Evolutionary conservation across 306 rosid species (phyloP).

Genomic region (Pyrus betulifolia): DNA sequence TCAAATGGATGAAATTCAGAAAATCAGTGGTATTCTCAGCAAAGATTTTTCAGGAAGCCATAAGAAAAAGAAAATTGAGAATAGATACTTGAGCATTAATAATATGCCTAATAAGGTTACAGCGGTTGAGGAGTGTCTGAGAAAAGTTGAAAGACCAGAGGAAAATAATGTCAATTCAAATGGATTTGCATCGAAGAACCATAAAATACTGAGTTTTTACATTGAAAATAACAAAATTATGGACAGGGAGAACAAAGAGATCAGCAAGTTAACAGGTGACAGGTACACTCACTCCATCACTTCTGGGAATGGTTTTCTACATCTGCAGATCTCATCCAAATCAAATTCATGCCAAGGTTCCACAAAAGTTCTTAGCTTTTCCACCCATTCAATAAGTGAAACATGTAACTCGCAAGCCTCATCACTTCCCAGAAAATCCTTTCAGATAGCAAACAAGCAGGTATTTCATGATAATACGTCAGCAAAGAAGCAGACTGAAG

Average conservation of each 20-base stretch:
- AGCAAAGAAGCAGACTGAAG: slow-evolving; percentile 8
- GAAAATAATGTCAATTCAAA: slow-evolving; percentile 8
- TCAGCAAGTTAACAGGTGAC: slow-evolving; percentile 12
- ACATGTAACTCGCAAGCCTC: slow-evolving; percentile 8
- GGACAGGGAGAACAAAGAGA: slow-evolving; percentile 18
- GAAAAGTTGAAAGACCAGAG: slow-evolving; percentile 14
- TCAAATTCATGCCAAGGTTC: slow-evolving; percentile 13
- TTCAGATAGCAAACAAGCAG: slow-evolving; percentile 16
- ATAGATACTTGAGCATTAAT: slow-evolving; percentile 23
- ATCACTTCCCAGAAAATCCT: slow-evolving; percentile 4
- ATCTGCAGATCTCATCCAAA: slow-evolving; percentile 21
- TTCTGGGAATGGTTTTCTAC: slow-evolving; percentile 17
- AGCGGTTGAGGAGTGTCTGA: slow-evolving; percentile 18
- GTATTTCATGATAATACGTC: not conserved
- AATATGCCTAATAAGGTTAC: slow-evolving; percentile 20
- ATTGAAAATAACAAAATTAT: slow-evolving; percentile 19
- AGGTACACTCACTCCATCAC: slow-evolving; percentile 23
- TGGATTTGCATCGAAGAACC: slow-evolving; percentile 20
- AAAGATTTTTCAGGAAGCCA: slow-evolving; percentile 16
- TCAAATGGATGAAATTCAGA: slow-evolving; percentile 28
- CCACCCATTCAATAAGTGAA: slow-evolving; percentile 7
- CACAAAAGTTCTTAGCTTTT: slow-evolving; percentile 5
- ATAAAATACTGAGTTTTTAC: slow-evolving; percentile 21
- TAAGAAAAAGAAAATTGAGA: slow-evolving; percentile 42
- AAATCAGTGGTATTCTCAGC: slow-evolving; percentile 20